phyloP scores from a whole-genome alignment of 2,329 filamentous ascomycete genomes.

The Microdochium paspali region DNA sequence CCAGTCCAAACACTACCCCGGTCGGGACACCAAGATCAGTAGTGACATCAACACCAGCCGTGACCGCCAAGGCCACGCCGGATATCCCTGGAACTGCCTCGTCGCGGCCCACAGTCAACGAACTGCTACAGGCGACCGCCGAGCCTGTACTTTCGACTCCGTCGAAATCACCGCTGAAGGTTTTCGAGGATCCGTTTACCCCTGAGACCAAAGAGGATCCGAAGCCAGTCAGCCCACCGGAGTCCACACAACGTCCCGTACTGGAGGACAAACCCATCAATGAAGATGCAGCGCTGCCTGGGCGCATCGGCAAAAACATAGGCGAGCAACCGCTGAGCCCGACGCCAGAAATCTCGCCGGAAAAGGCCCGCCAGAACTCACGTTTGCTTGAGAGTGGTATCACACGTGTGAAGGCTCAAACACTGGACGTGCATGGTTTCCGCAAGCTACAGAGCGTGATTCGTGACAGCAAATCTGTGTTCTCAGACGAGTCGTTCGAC shows the following conservation, averaged over 20 bases:
- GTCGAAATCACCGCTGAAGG: constrained; percentile 32
- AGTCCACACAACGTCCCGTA: constrained; percentile 28
- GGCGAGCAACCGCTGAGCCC: constrained; percentile 5
- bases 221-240: constrained; percentile 31
- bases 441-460: constrained; percentile 68
- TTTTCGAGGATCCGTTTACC: constrained; percentile 55
- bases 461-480: constrained; percentile 54
- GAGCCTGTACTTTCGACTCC: constrained; percentile 12
- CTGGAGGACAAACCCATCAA: constrained; percentile 53
- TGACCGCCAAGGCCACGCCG: neutral
- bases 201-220: constrained; percentile 35
- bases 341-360: constrained; percentile 27
- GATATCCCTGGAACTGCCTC: neutral
- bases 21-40: constrained; percentile 27
- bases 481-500: constrained; percentile 60
- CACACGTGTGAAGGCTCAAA: constrained; percentile 58
- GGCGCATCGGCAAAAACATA: constrained; percentile 8
- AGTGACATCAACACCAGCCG: neutral
- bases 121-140: constrained; percentile 1
- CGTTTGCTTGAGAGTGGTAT: constrained; percentile 67
- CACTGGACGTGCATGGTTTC: constrained; percentile 74
- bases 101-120: constrained; percentile 1
- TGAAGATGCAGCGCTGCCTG: constrained; percentile 34
- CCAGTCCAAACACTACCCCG: constrained; percentile 15
- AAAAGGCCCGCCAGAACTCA: constrained; percentile 46